Evolutionary conservation across 2,329 filamentous ascomycete species (phyloP).

Genomic region (Fusarium hostae): DNA sequence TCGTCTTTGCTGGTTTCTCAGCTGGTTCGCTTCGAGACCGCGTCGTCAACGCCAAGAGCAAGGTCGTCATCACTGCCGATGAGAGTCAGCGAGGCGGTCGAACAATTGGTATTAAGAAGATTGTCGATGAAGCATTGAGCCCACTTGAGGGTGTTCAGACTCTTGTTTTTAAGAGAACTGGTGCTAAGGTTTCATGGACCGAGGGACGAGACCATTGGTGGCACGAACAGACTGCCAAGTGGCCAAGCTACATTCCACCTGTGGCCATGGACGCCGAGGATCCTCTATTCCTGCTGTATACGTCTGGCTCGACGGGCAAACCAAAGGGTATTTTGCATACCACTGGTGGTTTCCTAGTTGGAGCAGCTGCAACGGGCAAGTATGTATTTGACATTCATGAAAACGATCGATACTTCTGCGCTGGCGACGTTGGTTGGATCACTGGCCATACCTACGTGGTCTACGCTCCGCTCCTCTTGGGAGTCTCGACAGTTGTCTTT

Average conservation of each 20-base stretch:
- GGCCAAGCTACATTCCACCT: conserved; percentile 86
- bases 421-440: conserved; percentile 96
- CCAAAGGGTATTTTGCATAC: conserved; percentile 97
- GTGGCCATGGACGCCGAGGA: conserved; percentile 90
- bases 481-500: conserved; percentile 90
- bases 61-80: conserved; percentile 91
- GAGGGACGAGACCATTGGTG: conserved; percentile 89
- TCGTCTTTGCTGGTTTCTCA: conserved; percentile 95
- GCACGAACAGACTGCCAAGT: conserved; percentile 95
- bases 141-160: conserved; percentile 83
- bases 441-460: conserved; percentile 97
- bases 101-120: conserved; percentile 93
- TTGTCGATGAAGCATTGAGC: conserved; percentile 90
- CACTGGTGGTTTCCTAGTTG: conserved; percentile 87
- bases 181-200: conserved; percentile 86
- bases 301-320: conserved; percentile 93
- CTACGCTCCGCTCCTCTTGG: conserved; percentile 88
- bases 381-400: conserved; percentile 97
- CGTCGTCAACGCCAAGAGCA: conserved; percentile 85
- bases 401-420: conserved; percentile 89
- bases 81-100: conserved; percentile 95
- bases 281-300: conserved; percentile 93
- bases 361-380: conserved; percentile 89
- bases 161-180: conserved; percentile 90
- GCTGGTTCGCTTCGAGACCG: conserved; percentile 91